phyloP scores from a whole-genome alignment of 2,329 filamentous ascomycete species.

The Clonostachys rosea region DNA sequence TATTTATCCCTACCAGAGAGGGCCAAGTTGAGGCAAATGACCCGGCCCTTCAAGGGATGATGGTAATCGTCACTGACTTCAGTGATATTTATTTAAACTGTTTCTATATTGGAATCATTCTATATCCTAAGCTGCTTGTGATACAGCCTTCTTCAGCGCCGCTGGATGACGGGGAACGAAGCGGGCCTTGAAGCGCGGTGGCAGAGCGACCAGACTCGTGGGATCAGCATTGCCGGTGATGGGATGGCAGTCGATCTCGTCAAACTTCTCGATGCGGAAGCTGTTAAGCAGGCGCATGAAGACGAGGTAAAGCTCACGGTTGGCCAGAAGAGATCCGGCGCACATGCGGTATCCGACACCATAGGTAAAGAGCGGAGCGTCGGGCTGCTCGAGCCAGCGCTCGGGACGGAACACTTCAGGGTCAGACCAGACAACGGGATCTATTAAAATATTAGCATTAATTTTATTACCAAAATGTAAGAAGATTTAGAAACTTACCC shows the following conservation, averaged over 20 bases:
- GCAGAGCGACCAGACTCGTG: constrained; percentile 58
- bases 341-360: constrained; percentile 66
- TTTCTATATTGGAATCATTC: too few species aligned
- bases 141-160: constrained; percentile 1
- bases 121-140: too few species aligned
- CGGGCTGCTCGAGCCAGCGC: constrained; percentile 57
- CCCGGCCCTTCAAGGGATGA: too few species aligned
- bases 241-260: constrained; percentile 53
- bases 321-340: constrained; percentile 57
- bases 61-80: too few species aligned
- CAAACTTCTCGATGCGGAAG: constrained; percentile 51
- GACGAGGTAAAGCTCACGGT: constrained; percentile 60
- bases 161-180: constrained; percentile 45
- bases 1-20: too few species aligned
- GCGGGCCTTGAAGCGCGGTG: constrained; percentile 48
- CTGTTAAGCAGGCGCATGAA: constrained; percentile 59
- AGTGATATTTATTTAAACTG: too few species aligned
- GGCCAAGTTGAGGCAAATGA: too few species aligned
- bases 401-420: constrained; percentile 52
- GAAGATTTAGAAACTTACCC: constrained; percentile 33
- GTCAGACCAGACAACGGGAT: constrained; percentile 52
- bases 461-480: not conserved
- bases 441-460: constrained; percentile 11
- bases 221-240: constrained; percentile 55
- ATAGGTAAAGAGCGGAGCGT: constrained; percentile 60